Percentiles rank a stretch among this genome's conserved stretches.
Evolutionary conservation across 2,329 filamentous ascomycete species (phyloP).

Genomic region (Cytospora paraplurivora): DNA sequence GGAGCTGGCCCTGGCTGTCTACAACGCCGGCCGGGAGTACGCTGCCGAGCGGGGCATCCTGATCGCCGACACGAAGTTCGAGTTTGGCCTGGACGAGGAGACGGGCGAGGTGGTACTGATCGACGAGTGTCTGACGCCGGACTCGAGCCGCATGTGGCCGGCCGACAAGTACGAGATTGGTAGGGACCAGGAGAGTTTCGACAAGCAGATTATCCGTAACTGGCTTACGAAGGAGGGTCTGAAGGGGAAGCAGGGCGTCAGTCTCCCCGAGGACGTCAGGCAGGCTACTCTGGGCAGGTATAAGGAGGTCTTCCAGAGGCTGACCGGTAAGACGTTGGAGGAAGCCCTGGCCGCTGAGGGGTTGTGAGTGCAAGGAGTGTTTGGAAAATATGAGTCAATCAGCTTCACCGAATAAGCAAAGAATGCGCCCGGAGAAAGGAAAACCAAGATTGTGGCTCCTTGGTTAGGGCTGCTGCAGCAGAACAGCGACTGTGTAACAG

Average conservation of each 20-base stretch:
- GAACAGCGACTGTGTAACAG: not conserved
- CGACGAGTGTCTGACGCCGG: slow-evolving; percentile 85
- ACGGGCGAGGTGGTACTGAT: slow-evolving; percentile 72
- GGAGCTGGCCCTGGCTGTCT: slow-evolving; percentile 64
- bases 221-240: slow-evolving; percentile 75
- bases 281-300: slow-evolving; percentile 72
- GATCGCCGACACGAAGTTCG: slow-evolving; percentile 65
- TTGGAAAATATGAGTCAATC: not conserved
- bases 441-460: not conserved
- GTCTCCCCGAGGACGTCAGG: slow-evolving; percentile 72
- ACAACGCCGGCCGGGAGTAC: slow-evolving; percentile 63
- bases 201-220: slow-evolving; percentile 84
- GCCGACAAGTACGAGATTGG: slow-evolving; percentile 72
- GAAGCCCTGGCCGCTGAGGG: slow-evolving; percentile 34
- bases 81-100: slow-evolving; percentile 68
- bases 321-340: slow-evolving; percentile 60
- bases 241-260: slow-evolving; percentile 73
- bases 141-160: slow-evolving; percentile 86
- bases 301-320: slow-evolving; percentile 70
- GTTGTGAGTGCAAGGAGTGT: not conserved
- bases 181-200: slow-evolving; percentile 77
- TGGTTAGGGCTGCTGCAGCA: not conserved
- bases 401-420: not conserved
- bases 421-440: not conserved
- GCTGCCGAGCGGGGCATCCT: slow-evolving; percentile 69